Evolutionary conservation across 164 flowering plant species (phyloP).

Genomic region (Vitis labrusca): DNA sequence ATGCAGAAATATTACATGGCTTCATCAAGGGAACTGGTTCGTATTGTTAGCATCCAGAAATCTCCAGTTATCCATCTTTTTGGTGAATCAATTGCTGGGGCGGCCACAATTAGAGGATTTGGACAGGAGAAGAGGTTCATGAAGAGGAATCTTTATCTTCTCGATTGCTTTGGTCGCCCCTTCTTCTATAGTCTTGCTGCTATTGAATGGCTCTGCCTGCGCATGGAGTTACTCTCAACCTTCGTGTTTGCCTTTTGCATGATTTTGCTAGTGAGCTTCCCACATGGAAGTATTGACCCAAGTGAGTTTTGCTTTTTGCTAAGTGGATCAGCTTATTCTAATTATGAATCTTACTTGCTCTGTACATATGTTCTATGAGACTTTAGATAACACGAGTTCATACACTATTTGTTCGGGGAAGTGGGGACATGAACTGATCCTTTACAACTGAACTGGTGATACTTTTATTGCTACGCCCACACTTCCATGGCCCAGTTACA

Average conservation of each 20-base stretch:
- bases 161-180: conserved; percentile 96
- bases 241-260: conserved; percentile 96
- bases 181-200: conserved; percentile 96
- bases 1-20: conserved; percentile 99
- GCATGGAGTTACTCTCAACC: conserved; percentile 97
- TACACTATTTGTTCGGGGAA: too few species aligned
- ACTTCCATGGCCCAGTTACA: too few species aligned
- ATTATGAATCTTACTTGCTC: too few species aligned
- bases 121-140: conserved; percentile 95
- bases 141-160: conserved; percentile 94
- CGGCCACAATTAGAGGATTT: conserved; percentile 95
- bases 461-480: too few species aligned
- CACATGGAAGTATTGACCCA: conserved; percentile 94
- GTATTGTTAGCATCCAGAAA: conserved; percentile 95
- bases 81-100: conserved; percentile 98
- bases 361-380: too few species aligned
- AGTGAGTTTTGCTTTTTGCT: conserved; percentile 48
- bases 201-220: conserved; percentile 97
- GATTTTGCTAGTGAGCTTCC: conserved; percentile 92
- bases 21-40: conserved; percentile 92
- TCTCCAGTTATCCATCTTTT: conserved; percentile 94
- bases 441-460: too few species aligned
- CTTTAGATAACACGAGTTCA: too few species aligned
- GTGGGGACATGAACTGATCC: too few species aligned
- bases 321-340: not conserved